Evolutionary conservation across 495 filamentous ascomycete genomes (phyloP).

Genomic region (Clavariopsis aquatica): DNA sequence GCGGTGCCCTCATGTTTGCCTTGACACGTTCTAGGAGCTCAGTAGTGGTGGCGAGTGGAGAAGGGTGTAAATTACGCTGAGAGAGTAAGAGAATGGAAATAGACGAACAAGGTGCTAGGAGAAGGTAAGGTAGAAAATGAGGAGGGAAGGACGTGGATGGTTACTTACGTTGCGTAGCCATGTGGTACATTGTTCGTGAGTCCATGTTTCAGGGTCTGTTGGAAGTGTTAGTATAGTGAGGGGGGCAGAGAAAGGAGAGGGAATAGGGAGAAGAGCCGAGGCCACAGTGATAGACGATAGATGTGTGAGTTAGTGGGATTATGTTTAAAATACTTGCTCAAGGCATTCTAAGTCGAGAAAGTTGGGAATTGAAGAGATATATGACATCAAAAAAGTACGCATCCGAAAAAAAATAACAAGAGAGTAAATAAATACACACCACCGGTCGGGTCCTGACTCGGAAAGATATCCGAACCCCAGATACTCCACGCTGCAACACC

Average conservation of each 20-base stretch:
- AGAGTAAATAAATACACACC: slow-evolving; percentile 44
- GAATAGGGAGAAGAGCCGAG: no score
- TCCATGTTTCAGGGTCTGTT: slow-evolving; percentile 54
- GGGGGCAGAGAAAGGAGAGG: background rate
- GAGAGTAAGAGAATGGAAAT: background rate
- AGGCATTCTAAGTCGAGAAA: no score
- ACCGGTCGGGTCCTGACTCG: slow-evolving; percentile 72
- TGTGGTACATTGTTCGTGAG: slow-evolving; percentile 51
- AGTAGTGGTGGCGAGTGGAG: slow-evolving; percentile 65
- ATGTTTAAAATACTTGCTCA: no score
- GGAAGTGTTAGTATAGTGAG: background rate
- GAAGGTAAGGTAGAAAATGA: background rate
- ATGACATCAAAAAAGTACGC: background rate
- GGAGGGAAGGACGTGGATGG: slow-evolving; percentile 13
- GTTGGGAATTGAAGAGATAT: background rate
- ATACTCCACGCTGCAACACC: slow-evolving; percentile 83
- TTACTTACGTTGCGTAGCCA: slow-evolving; percentile 74
- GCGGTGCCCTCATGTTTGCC: slow-evolving; percentile 64
- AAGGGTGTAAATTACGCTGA: slow-evolving; percentile 73
- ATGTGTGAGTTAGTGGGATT: no score
- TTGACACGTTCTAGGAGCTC: slow-evolving; percentile 78
- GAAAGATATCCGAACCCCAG: slow-evolving; percentile 79
- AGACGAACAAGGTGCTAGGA: background rate
- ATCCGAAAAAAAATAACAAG: background rate
- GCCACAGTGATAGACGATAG: no score